Evolutionary conservation across 352 stramenopile genomes (phyloP).

Genomic region (Thalassiosira mediterranea): DNA sequence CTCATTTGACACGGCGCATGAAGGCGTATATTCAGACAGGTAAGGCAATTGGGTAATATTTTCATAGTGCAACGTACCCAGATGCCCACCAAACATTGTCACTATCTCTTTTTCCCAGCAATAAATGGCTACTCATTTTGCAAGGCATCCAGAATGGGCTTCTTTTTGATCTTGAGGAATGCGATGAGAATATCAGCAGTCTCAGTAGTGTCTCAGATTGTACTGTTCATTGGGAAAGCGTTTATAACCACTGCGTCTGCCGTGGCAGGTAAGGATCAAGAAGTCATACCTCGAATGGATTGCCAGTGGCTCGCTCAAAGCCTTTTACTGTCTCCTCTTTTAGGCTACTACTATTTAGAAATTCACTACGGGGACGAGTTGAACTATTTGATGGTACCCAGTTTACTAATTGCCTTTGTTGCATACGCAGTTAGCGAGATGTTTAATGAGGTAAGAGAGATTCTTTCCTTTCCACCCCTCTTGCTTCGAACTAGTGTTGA

Average conservation of each 20-base stretch:
- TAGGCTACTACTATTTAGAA: constrained; percentile 69
- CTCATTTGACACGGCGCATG: no score
- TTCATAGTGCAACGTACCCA: no score
- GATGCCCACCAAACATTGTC: no score
- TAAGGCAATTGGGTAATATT: no score
- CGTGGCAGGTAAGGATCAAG: constrained; percentile 26
- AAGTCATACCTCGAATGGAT: no score
- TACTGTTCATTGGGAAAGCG: constrained; percentile 91
- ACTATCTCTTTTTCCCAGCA: no score
- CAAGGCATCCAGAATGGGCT: constrained; percentile 90
- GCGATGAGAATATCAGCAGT: constrained; percentile 89
- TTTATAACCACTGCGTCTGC: constrained; percentile 73
- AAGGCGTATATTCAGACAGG: no score
- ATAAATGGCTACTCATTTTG: constrained; percentile 91
- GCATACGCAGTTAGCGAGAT: constrained; percentile 92
- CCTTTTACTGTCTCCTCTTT: no score
- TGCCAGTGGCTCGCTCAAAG: no score
- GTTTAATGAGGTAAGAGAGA: constrained; percentile 91
- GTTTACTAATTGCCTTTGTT: constrained; percentile 89
- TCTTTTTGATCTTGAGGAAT: constrained; percentile 94
- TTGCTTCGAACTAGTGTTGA: no score
- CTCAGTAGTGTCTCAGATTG: constrained; percentile 88
- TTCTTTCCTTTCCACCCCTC: no score
- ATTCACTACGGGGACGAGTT: constrained; percentile 79
- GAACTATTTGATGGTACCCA: constrained; percentile 86